A percentile compares a stretch with the other conserved stretches of the same genome.
phyloP scores from a whole-genome alignment of 73 alveolate species.

The Blepharisma japonicum region DNA sequence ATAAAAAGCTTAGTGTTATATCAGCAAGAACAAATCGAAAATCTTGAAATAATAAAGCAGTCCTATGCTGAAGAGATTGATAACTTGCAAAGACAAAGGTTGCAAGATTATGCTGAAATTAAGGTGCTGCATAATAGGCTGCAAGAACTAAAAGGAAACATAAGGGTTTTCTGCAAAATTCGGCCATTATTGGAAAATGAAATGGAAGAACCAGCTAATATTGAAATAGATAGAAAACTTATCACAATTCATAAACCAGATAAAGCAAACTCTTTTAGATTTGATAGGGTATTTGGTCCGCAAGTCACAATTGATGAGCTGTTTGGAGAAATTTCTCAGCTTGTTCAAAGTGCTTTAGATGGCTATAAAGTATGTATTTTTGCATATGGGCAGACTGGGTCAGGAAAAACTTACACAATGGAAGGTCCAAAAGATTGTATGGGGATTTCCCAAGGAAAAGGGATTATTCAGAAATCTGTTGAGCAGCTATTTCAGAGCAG shows the following conservation, averaged over 20 bases:
- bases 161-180: conserved; percentile 86
- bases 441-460: conserved; percentile 33
- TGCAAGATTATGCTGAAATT: conserved; percentile 14
- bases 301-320: neutral
- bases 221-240: neutral
- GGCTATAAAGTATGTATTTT: conserved; percentile 97
- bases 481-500: conserved; percentile 60
- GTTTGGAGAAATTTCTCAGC: conserved; percentile 28
- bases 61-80: neutral
- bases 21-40: neutral
- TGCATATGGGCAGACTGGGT: conserved; percentile 99
- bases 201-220: neutral
- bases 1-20: neutral
- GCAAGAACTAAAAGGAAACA: conserved; percentile 87
- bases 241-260: conserved; percentile 1
- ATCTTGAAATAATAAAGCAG: neutral
- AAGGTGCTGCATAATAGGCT: conserved; percentile 60
- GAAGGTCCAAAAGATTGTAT: conserved; percentile 79
- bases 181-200: conserved; percentile 67
- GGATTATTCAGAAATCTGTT: conserved; percentile 90
- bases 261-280: neutral
- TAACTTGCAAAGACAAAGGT: neutral
- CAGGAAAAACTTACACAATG: conserved; percentile 97
- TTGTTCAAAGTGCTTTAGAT: conserved; percentile 63
- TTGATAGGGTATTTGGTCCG: conserved; percentile 15